A percentile compares a stretch with the other conserved stretches of the same genome.
Conservation (phyloP, 108 stramenopile species). For the Licmophora abbreviata region DNA sequence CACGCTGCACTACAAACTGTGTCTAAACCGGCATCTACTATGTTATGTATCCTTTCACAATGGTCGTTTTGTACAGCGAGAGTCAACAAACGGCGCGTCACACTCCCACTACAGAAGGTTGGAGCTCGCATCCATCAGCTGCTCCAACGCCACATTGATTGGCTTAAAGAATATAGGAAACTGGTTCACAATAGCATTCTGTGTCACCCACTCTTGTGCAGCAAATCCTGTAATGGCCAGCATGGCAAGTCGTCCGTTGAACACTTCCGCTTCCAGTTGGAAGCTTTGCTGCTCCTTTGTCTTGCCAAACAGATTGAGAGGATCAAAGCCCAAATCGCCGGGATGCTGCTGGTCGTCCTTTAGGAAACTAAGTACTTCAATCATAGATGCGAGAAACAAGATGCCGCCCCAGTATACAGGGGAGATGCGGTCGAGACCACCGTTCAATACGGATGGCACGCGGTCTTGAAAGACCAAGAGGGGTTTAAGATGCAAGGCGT, state of each 20-base stretch:
- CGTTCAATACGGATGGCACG: slow-evolving; percentile 66
- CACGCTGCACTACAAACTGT: no score
- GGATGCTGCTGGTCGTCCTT: slow-evolving; percentile 26
- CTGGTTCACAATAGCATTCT: slow-evolving; percentile 44
- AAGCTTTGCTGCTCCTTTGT: slow-evolving; percentile 23
- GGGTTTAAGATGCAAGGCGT: slow-evolving; percentile 8
- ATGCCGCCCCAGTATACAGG: slow-evolving; percentile 50
- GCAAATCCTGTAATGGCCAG: slow-evolving; percentile 66
- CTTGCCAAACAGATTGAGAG: slow-evolving; percentile 54
- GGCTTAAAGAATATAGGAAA: slow-evolving; percentile 64
- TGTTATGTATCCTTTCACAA: no score
- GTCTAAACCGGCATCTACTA: no score
- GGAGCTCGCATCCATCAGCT: no score
- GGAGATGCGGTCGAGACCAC: slow-evolving; percentile 45
- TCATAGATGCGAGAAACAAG: slow-evolving; percentile 25
- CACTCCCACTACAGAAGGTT: no score
- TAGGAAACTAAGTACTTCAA: slow-evolving; percentile 19
- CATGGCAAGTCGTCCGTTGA: slow-evolving; percentile 78
- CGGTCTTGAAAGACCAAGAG: slow-evolving; percentile 24
- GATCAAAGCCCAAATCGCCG: slow-evolving; percentile 85
- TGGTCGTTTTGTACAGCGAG: no score
- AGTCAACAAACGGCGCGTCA: no score
- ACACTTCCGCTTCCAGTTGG: slow-evolving; percentile 52
- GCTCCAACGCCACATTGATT: no score
- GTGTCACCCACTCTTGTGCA: slow-evolving; percentile 41